phyloP scores from a whole-genome alignment of 2,329 filamentous ascomycete species.

The Xylaria sp. region DNA sequence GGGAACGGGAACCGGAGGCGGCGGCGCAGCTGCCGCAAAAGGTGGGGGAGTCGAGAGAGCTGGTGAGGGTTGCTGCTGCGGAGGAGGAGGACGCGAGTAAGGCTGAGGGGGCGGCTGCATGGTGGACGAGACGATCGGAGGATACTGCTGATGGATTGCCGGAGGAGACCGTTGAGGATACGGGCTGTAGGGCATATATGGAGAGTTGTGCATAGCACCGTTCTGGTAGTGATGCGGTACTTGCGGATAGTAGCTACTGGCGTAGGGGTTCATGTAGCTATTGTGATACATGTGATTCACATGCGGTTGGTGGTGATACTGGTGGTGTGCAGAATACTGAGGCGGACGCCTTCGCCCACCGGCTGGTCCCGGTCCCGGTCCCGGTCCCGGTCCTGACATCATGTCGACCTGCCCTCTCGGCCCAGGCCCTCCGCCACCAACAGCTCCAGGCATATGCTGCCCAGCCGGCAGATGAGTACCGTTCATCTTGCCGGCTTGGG shows the following conservation, averaged over 20 bases:
- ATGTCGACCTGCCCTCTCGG: constrained; percentile 33
- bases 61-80: constrained; percentile 50
- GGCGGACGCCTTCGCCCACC: constrained; percentile 44
- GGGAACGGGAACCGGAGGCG: constrained; percentile 45
- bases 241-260: constrained; percentile 53
- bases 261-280: constrained; percentile 54
- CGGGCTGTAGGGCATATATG: constrained; percentile 52
- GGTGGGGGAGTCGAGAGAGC: constrained; percentile 55
- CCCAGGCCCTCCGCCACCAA: constrained; percentile 34
- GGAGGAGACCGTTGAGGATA: constrained; percentile 36
- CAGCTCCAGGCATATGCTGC: constrained; percentile 60
- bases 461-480: constrained; percentile 76
- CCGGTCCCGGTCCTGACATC: constrained; percentile 28
- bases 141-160: constrained; percentile 55
- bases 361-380: constrained; percentile 33
- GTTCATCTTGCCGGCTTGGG: constrained; percentile 78
- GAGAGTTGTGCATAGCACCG: constrained; percentile 47
- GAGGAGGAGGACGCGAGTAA: constrained; percentile 48
- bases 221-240: constrained; percentile 64
- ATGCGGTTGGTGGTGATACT: constrained; percentile 46
- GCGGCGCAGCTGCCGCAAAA: constrained; percentile 48
- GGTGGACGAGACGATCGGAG: constrained; percentile 50
- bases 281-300: constrained; percentile 52
- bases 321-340: constrained; percentile 42
- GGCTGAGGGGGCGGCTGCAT: constrained; percentile 44